Conservation (phyloP, 2,329 filamentous ascomycete species). For the Cyclaneusma minus region DNA sequence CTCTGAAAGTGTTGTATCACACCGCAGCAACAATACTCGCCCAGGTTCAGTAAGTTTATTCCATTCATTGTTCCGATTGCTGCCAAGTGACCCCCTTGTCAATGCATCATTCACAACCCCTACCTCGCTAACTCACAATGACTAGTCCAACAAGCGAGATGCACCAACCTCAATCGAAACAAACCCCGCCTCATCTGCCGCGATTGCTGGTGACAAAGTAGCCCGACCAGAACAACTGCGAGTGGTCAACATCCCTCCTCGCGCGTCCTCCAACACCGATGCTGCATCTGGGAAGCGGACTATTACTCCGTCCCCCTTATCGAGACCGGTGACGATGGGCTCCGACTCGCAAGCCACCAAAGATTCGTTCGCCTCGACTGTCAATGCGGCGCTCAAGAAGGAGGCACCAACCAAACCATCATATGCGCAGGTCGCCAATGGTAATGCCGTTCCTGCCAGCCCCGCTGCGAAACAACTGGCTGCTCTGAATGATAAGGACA, state of each 20-base stretch:
- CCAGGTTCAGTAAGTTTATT: slow-evolving; percentile 47
- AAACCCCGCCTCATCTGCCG: slow-evolving; percentile 28
- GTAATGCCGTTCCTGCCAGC: slow-evolving; percentile 15
- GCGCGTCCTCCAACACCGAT: slow-evolving; percentile 44
- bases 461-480: slow-evolving; percentile 73
- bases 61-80: slow-evolving; percentile 16
- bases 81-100: no score
- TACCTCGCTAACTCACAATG: slow-evolving; percentile 32
- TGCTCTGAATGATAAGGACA: slow-evolving; percentile 75
- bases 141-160: slow-evolving; percentile 45
- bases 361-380: slow-evolving; percentile 22
- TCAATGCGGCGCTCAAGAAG: slow-evolving; percentile 18
- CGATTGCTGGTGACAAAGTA: slow-evolving; percentile 26
- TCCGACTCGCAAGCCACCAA: slow-evolving; percentile 30
- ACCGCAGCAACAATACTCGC: slow-evolving; percentile 40
- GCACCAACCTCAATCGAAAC: slow-evolving; percentile 24
- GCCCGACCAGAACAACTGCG: slow-evolving; percentile 37
- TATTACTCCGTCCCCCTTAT: slow-evolving; percentile 56
- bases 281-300: slow-evolving; percentile 43
- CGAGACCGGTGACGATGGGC: slow-evolving; percentile 51
- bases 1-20: slow-evolving; percentile 47
- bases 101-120: no score
- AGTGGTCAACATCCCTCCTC: slow-evolving; percentile 41
- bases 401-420: slow-evolving; percentile 9
- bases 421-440: slow-evolving; percentile 5